phyloP scores from a whole-genome alignment of 495 filamentous ascomycete species.

The Paragyromitra xinjiangensis region DNA sequence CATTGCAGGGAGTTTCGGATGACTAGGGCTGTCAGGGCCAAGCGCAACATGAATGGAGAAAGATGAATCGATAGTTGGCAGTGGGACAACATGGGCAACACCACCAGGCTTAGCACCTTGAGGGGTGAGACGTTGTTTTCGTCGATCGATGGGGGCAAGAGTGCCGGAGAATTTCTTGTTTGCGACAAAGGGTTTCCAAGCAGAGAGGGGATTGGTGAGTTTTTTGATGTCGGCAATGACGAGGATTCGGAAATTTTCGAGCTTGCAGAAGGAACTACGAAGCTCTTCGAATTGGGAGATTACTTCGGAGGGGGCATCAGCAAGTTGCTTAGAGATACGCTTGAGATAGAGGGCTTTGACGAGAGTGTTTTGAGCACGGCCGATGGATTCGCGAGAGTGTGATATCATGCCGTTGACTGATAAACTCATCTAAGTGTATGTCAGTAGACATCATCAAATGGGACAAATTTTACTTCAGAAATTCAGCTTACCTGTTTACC shows the following conservation, averaged over 20 bases:
- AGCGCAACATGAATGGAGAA: slow-evolving; percentile 78
- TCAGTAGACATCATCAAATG: slow-evolving; percentile 7
- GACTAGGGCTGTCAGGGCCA: slow-evolving; percentile 76
- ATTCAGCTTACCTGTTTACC: slow-evolving; percentile 68
- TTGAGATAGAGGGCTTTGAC: slow-evolving; percentile 90
- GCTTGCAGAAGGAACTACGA: slow-evolving; percentile 74
- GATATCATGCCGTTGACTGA: slow-evolving; percentile 86
- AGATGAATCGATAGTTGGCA: slow-evolving; percentile 92
- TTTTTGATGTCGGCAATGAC: slow-evolving; percentile 84
- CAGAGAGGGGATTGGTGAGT: slow-evolving; percentile 77
- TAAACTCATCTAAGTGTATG: slow-evolving; percentile 64
- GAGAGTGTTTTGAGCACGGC: slow-evolving; percentile 79
- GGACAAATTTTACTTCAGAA: background rate
- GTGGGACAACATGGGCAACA: slow-evolving; percentile 80
- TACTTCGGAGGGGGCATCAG: slow-evolving; percentile 74
- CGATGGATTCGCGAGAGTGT: slow-evolving; percentile 73
- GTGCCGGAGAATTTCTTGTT: slow-evolving; percentile 36
- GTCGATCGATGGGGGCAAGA: slow-evolving; percentile 68
- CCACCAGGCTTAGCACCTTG: slow-evolving; percentile 77
- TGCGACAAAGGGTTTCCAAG: slow-evolving; percentile 73
- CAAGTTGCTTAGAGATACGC: slow-evolving; percentile 78
- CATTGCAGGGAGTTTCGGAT: slow-evolving; percentile 81
- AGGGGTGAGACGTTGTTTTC: slow-evolving; percentile 71
- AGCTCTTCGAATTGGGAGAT: slow-evolving; percentile 79
- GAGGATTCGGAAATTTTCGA: slow-evolving; percentile 82